Base-by-base conservation (phyloP, 1,139 yeast species). In the Suhomyces coccinellae region DNA sequence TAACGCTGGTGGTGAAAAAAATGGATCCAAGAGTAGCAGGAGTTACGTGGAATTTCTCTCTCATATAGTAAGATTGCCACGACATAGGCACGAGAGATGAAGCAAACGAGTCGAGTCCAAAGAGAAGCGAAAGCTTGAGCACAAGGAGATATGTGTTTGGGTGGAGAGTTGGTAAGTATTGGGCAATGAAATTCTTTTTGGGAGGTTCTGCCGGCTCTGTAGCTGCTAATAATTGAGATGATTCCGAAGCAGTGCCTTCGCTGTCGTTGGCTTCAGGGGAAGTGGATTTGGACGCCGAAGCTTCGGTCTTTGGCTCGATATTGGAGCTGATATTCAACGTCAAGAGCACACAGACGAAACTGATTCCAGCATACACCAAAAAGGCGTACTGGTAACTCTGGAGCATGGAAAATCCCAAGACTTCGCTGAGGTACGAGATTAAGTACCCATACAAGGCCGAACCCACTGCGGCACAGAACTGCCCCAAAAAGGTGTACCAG, bases 31-130 rank as follows among this genome's bases (percentile, higher is more conserved):
- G 60, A 22, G 59, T 56, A 1, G 69, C 56, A 2, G 78, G 53
- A 9, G 65, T 56, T 2, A 68, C 55, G 34, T 61, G 51, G 53
- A 72, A 75, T 48, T 65, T 68, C 11, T 62, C 56, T 41, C 66
- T 66, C 35, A 75, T 63, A 49, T 68, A 75, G 51, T 62, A 75
- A 0, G 77, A 69, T 20, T 66, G 65, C 80, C 79, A 75, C 3
- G 77, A 66, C 26, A 65, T 63, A n/a, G 75, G 69, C 9, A 69
- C 69, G 40, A 73, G 62, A 4, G 79, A 69, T 6, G 75, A 67
- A 6, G 77, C 77, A 48, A 74, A 63, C 1, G 77, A 65, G 52
- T 75, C 80, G 13, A 74, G 54, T 4, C 71, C 74, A 48, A 71
- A 71, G 17, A 75, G 56, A 6, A 66, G 45, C 1, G 74, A 65